Conservation (phyloP, 2,329 filamentous ascomycete genomes). For the Fusarium sp. region DNA sequence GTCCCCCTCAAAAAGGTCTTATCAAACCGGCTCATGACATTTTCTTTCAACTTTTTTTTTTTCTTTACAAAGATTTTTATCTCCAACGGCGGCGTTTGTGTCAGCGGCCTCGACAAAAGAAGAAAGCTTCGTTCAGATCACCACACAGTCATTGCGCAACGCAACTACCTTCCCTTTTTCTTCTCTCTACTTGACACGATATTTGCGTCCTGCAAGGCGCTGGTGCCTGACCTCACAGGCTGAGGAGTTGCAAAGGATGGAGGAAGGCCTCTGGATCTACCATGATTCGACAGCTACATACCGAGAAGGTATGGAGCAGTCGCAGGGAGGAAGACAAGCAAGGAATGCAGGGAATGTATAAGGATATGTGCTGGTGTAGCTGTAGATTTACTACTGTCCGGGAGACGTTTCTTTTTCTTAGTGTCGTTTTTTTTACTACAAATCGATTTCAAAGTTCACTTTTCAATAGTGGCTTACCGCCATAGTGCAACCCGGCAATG, state of each 20-base stretch:
- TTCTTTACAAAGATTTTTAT: slow-evolving; percentile 34
- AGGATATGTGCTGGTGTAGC: slow-evolving; percentile 42
- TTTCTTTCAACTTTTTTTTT: slow-evolving; percentile 28
- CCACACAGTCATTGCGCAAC: slow-evolving; percentile 21
- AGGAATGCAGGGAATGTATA: slow-evolving; percentile 39
- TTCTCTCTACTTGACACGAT: slow-evolving; percentile 10
- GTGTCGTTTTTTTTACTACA: slow-evolving; percentile 42
- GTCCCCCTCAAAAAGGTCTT: slow-evolving; percentile 24
- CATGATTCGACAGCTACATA: slow-evolving; percentile 1
- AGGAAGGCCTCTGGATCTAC: slow-evolving; percentile 6
- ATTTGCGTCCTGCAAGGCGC: slow-evolving; percentile 12
- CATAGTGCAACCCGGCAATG: background rate
- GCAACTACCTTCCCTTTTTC: slow-evolving; percentile 22
- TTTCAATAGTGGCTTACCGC: background rate
- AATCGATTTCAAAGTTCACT: slow-evolving; percentile 37
- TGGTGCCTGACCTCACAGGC: slow-evolving; percentile 18
- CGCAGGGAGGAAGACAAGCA: slow-evolving; percentile 4
- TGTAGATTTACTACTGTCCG: slow-evolving; percentile 48
- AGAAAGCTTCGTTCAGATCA: slow-evolving; percentile 22
- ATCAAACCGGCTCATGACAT: slow-evolving; percentile 34
- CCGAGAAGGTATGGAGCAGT: background rate
- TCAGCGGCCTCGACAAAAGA: slow-evolving; percentile 40
- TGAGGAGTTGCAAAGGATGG: slow-evolving; percentile 13
- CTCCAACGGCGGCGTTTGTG: slow-evolving; percentile 40
- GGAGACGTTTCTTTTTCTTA: slow-evolving; percentile 43